phyloP scores from a whole-genome alignment of 768 basidiomycete genomes.

The Exsudoporus frostii region DNA sequence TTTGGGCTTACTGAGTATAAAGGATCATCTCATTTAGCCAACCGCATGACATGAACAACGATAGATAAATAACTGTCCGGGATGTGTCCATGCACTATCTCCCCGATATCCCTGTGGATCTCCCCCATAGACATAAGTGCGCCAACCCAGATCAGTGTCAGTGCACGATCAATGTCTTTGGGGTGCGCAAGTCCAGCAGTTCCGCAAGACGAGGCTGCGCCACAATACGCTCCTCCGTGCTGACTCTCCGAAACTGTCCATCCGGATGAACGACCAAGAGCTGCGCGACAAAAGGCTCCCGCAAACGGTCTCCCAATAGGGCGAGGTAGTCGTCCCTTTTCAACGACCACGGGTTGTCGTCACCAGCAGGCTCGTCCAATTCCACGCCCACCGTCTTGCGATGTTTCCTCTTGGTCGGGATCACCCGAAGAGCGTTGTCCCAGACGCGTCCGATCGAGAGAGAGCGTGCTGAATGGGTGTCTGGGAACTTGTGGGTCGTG shows the following conservation, averaged over 20 bases:
- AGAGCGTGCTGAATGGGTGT: not conserved
- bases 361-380: not conserved
- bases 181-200: slow-evolving; percentile 16
- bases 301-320: slow-evolving; percentile 13
- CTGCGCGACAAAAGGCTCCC: slow-evolving; percentile 21
- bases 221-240: slow-evolving; percentile 23
- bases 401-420: not conserved
- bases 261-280: slow-evolving; percentile 22
- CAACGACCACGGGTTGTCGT: slow-evolving; percentile 14
- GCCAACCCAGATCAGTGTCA: slow-evolving; percentile 11
- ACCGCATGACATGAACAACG: not conserved
- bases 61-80: not conserved
- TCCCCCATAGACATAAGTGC: not conserved
- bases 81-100: not conserved
- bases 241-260: slow-evolving; percentile 20
- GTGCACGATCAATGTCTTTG: slow-evolving; percentile 22
- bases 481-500: slow-evolving; percentile 11
- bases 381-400: not conserved
- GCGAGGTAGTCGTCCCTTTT: slow-evolving; percentile 10
- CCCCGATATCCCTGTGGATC: not conserved
- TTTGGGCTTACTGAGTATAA: not conserved
- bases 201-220: slow-evolving; percentile 14
- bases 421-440: slow-evolving; percentile 18
- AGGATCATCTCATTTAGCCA: not conserved
- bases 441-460: slow-evolving; percentile 23